phyloP scores from a whole-genome alignment of 1,284 basidiomycete species.

The Heterobasidion occidentale region DNA sequence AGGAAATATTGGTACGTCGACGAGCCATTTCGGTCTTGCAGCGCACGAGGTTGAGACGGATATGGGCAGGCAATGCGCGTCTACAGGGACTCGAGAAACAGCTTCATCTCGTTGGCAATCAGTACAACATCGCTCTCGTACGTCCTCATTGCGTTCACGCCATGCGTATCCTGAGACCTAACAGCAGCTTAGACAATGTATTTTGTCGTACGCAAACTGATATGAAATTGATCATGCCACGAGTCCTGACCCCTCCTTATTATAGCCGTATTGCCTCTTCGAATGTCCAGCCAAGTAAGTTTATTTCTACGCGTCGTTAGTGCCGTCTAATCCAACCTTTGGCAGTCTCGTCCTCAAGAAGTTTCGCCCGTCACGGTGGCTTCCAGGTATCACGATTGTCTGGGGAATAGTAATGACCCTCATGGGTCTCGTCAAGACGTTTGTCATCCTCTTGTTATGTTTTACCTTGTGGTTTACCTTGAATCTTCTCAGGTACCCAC shows the following conservation, averaged over 20 bases:
- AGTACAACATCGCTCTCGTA: conserved; percentile 62
- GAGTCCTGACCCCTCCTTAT: not conserved
- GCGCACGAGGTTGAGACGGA: not conserved
- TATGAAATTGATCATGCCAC: not conserved
- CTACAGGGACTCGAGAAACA: conserved; percentile 50
- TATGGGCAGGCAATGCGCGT: conserved; percentile 49
- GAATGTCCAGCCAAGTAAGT: conserved; percentile 54
- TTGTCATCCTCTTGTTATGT: not conserved
- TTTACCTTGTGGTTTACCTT: not conserved
- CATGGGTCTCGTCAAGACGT: conserved; percentile 66
- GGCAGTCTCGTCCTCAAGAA: conserved; percentile 24
- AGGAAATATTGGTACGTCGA: conserved; percentile 50
- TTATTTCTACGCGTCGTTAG: not conserved
- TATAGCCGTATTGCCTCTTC: conserved; percentile 51
- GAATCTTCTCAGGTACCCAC: conserved; percentile 36
- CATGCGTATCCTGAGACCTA: not conserved
- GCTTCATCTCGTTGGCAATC: conserved; percentile 45
- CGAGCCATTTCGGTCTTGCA: not conserved
- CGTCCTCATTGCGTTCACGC: conserved; percentile 9
- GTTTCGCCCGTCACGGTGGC: conserved; percentile 25
- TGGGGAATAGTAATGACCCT: conserved; percentile 34
- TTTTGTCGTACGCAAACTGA: conserved; percentile 45
- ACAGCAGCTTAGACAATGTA: conserved; percentile 47
- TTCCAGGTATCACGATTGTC: conserved; percentile 21
- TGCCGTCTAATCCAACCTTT: not conserved